A percentile compares a stretch with the other conserved stretches of the same genome.
Conservation (phyloP, 139 green algal species). For the Chlorella sp. region DNA sequence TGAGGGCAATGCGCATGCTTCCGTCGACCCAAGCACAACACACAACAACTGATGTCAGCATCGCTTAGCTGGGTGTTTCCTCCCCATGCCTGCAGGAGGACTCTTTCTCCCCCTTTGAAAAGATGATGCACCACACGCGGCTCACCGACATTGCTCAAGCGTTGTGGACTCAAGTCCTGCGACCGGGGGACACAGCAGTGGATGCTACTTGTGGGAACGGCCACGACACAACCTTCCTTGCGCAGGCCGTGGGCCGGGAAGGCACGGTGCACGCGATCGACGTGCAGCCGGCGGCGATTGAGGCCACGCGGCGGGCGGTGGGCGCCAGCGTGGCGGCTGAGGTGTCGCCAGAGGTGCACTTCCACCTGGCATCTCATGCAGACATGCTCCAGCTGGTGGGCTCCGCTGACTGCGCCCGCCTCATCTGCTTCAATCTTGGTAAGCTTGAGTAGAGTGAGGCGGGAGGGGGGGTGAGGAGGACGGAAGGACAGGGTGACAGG, state of each 20-base stretch:
- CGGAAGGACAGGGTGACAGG: no score
- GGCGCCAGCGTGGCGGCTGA: not conserved
- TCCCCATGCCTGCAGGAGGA: not conserved
- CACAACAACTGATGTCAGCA: no score
- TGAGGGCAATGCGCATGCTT: no score
- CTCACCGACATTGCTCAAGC: constrained; percentile 44
- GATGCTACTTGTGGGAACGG: constrained; percentile 71
- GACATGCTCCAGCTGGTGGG: constrained; percentile 33
- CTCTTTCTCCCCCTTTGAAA: not conserved
- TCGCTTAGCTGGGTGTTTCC: not conserved
- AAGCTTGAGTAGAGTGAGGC: no score
- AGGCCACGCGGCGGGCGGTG: constrained; percentile 30
- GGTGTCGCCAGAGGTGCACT: not conserved
- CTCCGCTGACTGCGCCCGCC: not conserved
- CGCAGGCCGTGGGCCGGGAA: constrained; percentile 52
- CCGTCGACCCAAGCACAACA: no score
- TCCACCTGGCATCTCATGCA: constrained; percentile 15
- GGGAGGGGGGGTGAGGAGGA: no score
- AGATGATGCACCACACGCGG: constrained; percentile 38
- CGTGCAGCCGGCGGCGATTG: constrained; percentile 56
- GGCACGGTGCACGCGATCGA: constrained; percentile 69
- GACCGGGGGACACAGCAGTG: constrained; percentile 61
- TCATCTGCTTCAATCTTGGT: constrained; percentile 67
- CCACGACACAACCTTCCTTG: constrained; percentile 70
- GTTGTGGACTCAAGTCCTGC: constrained; percentile 52